phyloP scores from a whole-genome alignment of 2,329 filamentous ascomycete genomes.

The Stromatinia cepivora region DNA sequence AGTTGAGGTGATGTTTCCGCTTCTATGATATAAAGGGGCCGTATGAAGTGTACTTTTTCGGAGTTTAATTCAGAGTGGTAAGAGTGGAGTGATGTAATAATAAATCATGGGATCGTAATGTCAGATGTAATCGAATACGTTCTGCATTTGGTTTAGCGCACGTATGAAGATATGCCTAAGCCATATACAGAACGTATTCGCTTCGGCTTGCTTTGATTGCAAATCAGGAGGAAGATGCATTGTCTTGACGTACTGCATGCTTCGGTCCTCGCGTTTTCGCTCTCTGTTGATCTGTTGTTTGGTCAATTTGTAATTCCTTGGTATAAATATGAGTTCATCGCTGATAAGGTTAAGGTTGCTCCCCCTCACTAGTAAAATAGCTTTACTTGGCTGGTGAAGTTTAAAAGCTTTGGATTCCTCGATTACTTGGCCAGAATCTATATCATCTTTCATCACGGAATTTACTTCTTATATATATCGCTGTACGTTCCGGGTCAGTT shows the following conservation, averaged over 20 bases:
- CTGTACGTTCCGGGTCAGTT: neutral
- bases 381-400: neutral
- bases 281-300: neutral
- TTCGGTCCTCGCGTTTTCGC: neutral
- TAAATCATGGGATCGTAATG: neutral
- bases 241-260: neutral
- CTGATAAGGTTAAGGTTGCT: neutral
- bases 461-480: neutral
- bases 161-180: neutral
- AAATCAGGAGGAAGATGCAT: neutral
- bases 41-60: no score
- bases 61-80: neutral
- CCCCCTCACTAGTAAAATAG: neutral
- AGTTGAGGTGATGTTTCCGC: neutral
- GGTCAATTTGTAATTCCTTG: neutral
- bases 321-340: neutral
- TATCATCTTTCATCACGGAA: neutral
- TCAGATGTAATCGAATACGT: neutral
- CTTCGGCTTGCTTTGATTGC: neutral
- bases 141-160: neutral
- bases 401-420: slow-evolving; percentile 1
- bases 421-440: neutral
- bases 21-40: no score
- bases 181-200: slow-evolving; percentile 10
- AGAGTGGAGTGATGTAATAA: neutral